A percentile compares a stretch with the other conserved stretches of the same genome.
Evolutionary conservation across 169 alveolate species (phyloP).

Genomic region (Plasmodium gonderi): DNA sequence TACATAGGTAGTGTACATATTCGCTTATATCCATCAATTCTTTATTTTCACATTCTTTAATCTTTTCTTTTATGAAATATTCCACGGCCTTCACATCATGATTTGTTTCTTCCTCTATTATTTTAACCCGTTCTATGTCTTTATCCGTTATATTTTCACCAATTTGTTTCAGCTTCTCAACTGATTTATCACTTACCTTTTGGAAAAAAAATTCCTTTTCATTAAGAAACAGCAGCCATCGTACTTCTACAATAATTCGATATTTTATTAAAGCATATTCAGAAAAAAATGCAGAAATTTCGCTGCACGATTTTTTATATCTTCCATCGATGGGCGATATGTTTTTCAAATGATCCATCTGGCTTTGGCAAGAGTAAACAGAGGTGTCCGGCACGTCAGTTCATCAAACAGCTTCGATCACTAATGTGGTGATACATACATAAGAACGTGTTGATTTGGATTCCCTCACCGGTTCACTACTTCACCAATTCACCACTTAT

Average conservation of each 20-base stretch:
- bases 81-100: slow-evolving; percentile 96
- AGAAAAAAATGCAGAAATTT: slow-evolving; percentile 84
- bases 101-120: slow-evolving; percentile 89
- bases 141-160: slow-evolving; percentile 77
- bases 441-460: no score
- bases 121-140: slow-evolving; percentile 86
- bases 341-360: slow-evolving; percentile 43
- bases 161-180: slow-evolving; percentile 25
- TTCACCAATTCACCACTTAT: no score
- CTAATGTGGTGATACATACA: no score
- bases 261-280: slow-evolving; percentile 91
- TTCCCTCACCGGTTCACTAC: no score
- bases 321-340: slow-evolving; percentile 94
- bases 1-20: slow-evolving; percentile 93
- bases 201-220: slow-evolving; percentile 81
- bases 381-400: no score
- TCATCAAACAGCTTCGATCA: no score
- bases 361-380: not conserved
- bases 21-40: slow-evolving; percentile 82
- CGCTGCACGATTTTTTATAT: slow-evolving; percentile 81
- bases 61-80: slow-evolving; percentile 88
- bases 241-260: slow-evolving; percentile 91
- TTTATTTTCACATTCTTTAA: slow-evolving; percentile 39
- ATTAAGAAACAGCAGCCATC: slow-evolving; percentile 90
- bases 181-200: slow-evolving; percentile 69